Base-by-base conservation (phyloP, 345 rosid species). In the Eucalyptus tenuipes region DNA sequence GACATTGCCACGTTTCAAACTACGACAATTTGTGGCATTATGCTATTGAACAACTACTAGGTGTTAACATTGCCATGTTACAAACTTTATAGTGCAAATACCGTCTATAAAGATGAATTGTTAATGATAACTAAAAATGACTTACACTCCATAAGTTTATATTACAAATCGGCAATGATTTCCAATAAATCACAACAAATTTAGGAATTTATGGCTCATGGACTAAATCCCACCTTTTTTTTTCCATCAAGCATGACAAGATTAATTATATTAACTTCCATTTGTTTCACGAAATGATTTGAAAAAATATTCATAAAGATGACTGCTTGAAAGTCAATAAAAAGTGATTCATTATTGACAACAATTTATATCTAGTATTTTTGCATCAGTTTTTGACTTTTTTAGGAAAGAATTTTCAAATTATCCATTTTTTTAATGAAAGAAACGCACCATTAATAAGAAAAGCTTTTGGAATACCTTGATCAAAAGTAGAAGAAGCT, bases 101-200 rank as follows among this genome's bases (percentile, higher is more conserved):
- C 20, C 6, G 17, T 29, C 0, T 2, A 0, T 29, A 64, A n/a
- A 64, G 20, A 64, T 64, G 75, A 15, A n/a, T n/a, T 64, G 37
- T 20, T n/a, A n/a, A 29, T 61, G 71, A 29, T 61, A 61, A 61
- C 33, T 61, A n/a, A 29, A 29, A 61, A 29, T 6, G 71, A 27
- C 16, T 61, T 61, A 29, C 8, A 3, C 1, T 29, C 33, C 71
- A 61, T 61, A 13, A 29, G 33, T 61, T 61, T 29, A 13, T 27
- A 29, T 61, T 6, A 61, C 37, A 7, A 61, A 29, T 61, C 2
- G 2, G 4, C 0, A 5, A 61, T 61, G 71, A 0, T 61, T 61
- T 61, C 33, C 2, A 13, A 61, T 61, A 61, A 61, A 61, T 29
- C 71, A 61, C 0, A 0, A 0, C 37, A 61, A 29, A 61, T 61